A percentile compares a stretch with the other conserved stretches of the same genome.
These are phyloP conservation scores for Entophlyctis luteolus DNA, from an alignment of 192 early-diverging fungal species.

Conservation along the genomic window DNA sequence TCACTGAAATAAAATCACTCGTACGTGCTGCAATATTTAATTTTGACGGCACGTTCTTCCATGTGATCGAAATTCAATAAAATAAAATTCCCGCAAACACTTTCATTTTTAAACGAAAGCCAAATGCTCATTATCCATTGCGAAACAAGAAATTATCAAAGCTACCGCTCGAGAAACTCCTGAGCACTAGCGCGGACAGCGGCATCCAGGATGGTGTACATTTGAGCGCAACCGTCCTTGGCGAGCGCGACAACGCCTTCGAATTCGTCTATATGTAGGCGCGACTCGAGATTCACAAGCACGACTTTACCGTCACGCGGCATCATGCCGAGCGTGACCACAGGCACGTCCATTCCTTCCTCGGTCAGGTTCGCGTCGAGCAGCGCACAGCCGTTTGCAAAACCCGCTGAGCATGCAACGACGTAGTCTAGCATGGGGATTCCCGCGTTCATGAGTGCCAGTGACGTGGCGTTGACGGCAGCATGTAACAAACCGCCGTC, in stretches of 20 bases:
- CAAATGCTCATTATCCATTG: too few relatives aligned
- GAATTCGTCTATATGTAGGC: constrained; percentile 79
- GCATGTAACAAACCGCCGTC: constrained; percentile 80
- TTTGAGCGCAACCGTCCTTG: constrained; percentile 64
- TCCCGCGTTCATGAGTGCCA: constrained; percentile 74
- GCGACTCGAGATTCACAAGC: constrained; percentile 80
- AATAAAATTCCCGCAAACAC: too few relatives aligned
- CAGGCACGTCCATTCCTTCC: constrained; percentile 81
- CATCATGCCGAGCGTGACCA: constrained; percentile 79
- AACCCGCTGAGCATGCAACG: constrained; percentile 70
- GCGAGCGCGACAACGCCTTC: constrained; percentile 62
- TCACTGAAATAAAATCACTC: too few relatives aligned
- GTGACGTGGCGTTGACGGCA: constrained; percentile 60
- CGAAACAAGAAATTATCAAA: too few relatives aligned
- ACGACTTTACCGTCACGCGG: constrained; percentile 80
- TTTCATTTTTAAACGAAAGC: too few relatives aligned
- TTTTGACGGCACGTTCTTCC: too few relatives aligned
- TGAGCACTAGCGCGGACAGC: constrained; percentile 41
- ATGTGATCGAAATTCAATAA: too few relatives aligned
- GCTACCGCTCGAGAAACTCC: constrained; percentile 3
- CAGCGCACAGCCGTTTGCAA: constrained; percentile 69
- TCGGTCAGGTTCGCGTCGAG: constrained; percentile 85
- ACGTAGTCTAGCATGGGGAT: constrained; percentile 82
- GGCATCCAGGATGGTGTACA: constrained; percentile 59
- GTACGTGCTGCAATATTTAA: too few relatives aligned